Evolutionary conservation across 1,139 yeast species (phyloP).

Genomic region (Lodderomyces jiufengensis): DNA sequence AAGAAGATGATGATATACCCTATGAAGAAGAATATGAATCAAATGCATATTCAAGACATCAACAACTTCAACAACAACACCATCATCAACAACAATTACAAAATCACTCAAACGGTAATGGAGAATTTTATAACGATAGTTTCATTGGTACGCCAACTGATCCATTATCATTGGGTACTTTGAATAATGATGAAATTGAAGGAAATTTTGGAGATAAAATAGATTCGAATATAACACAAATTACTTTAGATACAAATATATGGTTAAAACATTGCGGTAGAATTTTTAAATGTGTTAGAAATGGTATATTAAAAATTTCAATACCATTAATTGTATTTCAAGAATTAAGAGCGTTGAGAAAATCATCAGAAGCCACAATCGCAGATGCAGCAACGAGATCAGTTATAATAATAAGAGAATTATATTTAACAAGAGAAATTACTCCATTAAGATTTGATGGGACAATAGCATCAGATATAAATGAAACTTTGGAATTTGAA

Average conservation of each 20-base stretch:
- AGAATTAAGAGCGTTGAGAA: constrained; percentile 69
- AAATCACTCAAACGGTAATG: not conserved
- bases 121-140: constrained; percentile 22
- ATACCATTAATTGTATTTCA: constrained; percentile 77
- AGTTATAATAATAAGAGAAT: constrained; percentile 66
- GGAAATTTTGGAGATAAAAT: constrained; percentile 48
- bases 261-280: constrained; percentile 82
- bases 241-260: constrained; percentile 72
- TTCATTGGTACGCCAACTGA: constrained; percentile 23
- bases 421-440: constrained; percentile 53
- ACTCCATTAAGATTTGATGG: constrained; percentile 55
- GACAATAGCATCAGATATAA: constrained; percentile 50
- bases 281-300: constrained; percentile 64
- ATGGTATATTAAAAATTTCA: constrained; percentile 52
- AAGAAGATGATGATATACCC: constrained; percentile 7
- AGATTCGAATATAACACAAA: constrained; percentile 54
- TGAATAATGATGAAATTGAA: constrained; percentile 17
- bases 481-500: constrained; percentile 57
- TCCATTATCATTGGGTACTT: constrained; percentile 14
- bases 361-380: constrained; percentile 69
- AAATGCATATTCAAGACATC: not conserved
- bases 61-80: not conserved
- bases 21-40: constrained; percentile 2
- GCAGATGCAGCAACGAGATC: constrained; percentile 82
- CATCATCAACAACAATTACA: not conserved